Base-by-base conservation (phyloP, 495 filamentous ascomycete species). In the Lentithecium fluviatile region DNA sequence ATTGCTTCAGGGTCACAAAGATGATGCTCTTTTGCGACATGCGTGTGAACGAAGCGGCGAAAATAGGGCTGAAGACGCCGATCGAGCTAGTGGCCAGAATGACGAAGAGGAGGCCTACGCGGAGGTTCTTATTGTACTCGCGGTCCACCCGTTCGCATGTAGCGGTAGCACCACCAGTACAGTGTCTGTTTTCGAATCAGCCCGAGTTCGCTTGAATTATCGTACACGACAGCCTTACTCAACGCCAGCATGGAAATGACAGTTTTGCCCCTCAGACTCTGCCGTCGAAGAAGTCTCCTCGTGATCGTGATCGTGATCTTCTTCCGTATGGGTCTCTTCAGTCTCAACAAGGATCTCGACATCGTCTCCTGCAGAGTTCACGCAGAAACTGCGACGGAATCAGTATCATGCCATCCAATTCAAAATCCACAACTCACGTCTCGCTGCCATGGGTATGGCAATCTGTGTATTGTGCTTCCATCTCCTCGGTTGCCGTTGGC, bases 231-330 rank as follows among this genome's bases (percentile, higher is more conserved):
- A n/a, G n/a, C n/a, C n/a, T n/a, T n/a, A 84, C 81, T 86, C 83
- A 19, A 87, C 79, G 6, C 83, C 84, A n/a, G 83, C 83, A 60
- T 88, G 83, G 69, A 84, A 86, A 63, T 87, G 84, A 63, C 83
- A 87, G 50, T 78, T 78, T 45, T 36, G n/a, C 32, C 21, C 43
- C 11, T 53, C 45, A 5, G 29, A 32, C 29, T 32, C 29, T 10
- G 42, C 65, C 7, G 60, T 55, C 8, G 65, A 63, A n/a, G n/a
- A n/a, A n/a, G 23, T 67, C 66, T 23, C 64, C 32, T 63, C 71
- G 52, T 75, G 70, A 51, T 70, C 69, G 4, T 58, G 45, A 0
- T 64, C 42, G 17, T 66, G 54, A 15, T 68, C 61, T 13, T 42
- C 50, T 3, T 19, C n/a, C 7, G 17, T 11, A 29, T 45, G 51